phyloP scores from a whole-genome alignment of 106 monocot genomes.

The Allium sativum region DNA sequence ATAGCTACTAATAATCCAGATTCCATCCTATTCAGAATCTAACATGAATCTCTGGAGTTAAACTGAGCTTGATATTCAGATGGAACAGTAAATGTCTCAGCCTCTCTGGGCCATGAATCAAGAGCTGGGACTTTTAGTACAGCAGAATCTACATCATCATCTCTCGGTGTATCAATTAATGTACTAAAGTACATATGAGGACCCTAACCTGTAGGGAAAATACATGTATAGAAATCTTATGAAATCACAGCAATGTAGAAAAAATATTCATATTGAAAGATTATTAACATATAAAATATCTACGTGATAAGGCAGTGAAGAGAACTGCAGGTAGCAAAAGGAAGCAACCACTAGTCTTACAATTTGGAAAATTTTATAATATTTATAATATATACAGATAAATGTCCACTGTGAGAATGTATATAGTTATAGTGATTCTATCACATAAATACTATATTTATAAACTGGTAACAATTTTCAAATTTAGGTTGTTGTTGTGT shows the following conservation, averaged over 20 bases:
- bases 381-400: no score
- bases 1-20: no score
- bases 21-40: constrained; percentile 28
- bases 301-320: constrained; percentile 27
- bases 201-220: constrained; percentile 17
- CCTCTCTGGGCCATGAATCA: constrained; percentile 9
- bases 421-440: no score
- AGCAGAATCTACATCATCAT: constrained; percentile 1
- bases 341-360: constrained; percentile 28
- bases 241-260: neutral
- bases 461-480: no score
- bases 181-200: constrained; percentile 27
- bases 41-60: constrained; percentile 13
- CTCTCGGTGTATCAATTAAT: constrained; percentile 11
- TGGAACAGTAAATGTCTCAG: constrained; percentile 11
- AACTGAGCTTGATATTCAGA: constrained; percentile 4
- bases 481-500: no score
- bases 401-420: no score
- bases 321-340: constrained; percentile 51
- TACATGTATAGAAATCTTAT: neutral
- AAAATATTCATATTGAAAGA: neutral
- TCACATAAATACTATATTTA: no score
- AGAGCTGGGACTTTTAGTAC: neutral
- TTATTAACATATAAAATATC: neutral
- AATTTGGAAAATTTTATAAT: constrained; percentile 7